Conservation (phyloP, 495 filamentous ascomycete species). For the Penicillium argentinense region DNA sequence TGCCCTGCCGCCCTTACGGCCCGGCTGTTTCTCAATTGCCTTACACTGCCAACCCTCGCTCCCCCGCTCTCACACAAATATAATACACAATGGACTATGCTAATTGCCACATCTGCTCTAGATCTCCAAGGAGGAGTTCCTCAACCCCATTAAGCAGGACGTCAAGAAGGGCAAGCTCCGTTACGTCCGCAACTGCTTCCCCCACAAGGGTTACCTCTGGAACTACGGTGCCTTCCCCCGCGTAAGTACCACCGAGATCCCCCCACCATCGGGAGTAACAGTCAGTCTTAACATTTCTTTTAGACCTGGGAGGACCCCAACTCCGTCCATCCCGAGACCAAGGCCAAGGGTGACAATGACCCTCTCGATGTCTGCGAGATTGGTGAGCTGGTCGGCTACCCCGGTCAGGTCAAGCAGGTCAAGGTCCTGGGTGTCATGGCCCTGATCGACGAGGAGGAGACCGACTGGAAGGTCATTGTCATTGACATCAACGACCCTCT, state of each 20-base stretch:
- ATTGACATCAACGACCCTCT: conserved; percentile 98
- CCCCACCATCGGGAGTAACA: neutral
- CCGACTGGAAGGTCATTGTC: conserved; percentile 99
- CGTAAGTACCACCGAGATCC: conserved; percentile 46
- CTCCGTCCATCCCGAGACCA: conserved; percentile 93
- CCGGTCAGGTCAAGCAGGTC: conserved; percentile 98
- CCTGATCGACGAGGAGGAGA: conserved; percentile 98
- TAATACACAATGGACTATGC: conserved; percentile 8
- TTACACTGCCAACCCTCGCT: neutral
- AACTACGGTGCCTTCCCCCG: conserved; percentile 99
- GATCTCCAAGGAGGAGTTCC: conserved; percentile 96
- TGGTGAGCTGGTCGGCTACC: conserved; percentile 92
- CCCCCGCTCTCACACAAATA: neutral
- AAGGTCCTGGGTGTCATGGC: conserved; percentile 99
- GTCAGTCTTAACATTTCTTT: neutral
- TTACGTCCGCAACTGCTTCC: conserved; percentile 99
- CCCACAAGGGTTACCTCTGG: conserved; percentile 99
- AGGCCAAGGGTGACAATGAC: conserved; percentile 99
- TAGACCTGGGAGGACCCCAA: conserved; percentile 99
- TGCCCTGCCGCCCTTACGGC: neutral
- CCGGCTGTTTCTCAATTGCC: too few species aligned
- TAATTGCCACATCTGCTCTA: conserved; percentile 33
- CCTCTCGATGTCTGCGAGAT: conserved; percentile 99
- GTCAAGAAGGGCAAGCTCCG: conserved; percentile 65
- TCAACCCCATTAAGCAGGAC: conserved; percentile 92